These are phyloP conservation scores for Durio zibethinus DNA, from an alignment of 345 rosid genomes.

Conservation along the genomic window DNA sequence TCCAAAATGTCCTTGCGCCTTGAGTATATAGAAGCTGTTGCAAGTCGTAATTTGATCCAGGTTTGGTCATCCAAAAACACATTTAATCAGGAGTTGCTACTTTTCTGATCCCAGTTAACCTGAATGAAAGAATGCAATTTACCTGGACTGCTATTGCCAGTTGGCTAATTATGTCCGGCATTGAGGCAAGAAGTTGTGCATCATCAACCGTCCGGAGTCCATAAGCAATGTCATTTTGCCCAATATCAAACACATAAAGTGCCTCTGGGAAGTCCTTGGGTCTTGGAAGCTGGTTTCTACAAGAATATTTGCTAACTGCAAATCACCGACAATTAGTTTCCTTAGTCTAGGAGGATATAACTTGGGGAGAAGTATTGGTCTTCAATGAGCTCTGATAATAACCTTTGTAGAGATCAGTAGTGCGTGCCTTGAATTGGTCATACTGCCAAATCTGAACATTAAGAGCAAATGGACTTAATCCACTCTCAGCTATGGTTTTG, in stretches of 20 bases:
- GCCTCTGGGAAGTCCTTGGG: constrained; percentile 18
- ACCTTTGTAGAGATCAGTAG: constrained; percentile 55
- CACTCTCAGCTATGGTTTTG: constrained; percentile 71
- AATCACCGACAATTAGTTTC: background rate
- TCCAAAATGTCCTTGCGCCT: constrained; percentile 68
- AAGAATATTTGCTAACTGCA: constrained; percentile 6
- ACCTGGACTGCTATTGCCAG: constrained; percentile 10
- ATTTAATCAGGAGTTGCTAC: background rate
- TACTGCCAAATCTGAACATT: constrained; percentile 82
- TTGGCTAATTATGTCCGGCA: constrained; percentile 16
- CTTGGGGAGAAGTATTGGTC: background rate
- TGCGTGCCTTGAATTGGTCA: constrained; percentile 61
- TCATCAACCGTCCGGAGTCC: constrained; percentile 15
- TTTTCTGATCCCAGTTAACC: background rate
- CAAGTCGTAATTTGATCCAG: background rate
- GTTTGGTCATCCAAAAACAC: background rate
- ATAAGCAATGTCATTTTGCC: constrained; percentile 21
- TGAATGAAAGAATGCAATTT: background rate
- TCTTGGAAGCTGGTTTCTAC: constrained; percentile 10
- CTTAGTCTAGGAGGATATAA: background rate
- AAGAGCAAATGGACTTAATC: constrained; percentile 82
- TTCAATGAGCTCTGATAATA: background rate
- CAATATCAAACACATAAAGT: constrained; percentile 19
- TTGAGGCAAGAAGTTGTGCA: background rate
- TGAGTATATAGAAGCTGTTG: constrained; percentile 43